A percentile compares a stretch with the other conserved stretches of the same genome.
phyloP scores from a whole-genome alignment of 2,329 filamentous ascomycete species.

The Akanthomyces lecanii region DNA sequence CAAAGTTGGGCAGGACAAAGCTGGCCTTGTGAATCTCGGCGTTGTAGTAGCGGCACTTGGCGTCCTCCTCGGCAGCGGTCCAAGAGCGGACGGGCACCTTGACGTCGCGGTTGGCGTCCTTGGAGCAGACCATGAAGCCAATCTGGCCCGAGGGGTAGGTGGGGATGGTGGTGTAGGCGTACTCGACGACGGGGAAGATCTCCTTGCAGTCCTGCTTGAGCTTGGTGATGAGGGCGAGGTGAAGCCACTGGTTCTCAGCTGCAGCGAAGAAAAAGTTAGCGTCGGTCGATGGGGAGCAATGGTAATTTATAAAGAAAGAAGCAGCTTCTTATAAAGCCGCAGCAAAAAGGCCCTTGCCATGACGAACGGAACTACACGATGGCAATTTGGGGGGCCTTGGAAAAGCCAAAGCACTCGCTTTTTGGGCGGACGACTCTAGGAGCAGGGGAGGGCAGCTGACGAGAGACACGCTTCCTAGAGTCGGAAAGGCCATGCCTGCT shows the following conservation, averaged over 20 bases:
- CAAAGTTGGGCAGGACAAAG: conserved; percentile 92
- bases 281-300: conserved; percentile 19
- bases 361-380: conserved; percentile 34
- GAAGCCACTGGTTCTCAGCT: conserved; percentile 99
- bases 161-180: conserved; percentile 98
- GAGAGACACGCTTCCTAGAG: not conserved
- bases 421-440: conserved; percentile 14
- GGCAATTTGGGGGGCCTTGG: conserved; percentile 27
- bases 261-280: conserved; percentile 19
- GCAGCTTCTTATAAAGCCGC: conserved; percentile 23
- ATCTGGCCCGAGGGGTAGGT: conserved; percentile 99
- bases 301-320: not conserved
- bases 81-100: conserved; percentile 79
- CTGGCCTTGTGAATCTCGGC: conserved; percentile 91
- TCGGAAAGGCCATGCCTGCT: not conserved
- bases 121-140: conserved; percentile 99
- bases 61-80: conserved; percentile 83
- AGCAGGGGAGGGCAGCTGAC: not conserved
- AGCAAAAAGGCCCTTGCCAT: conserved; percentile 21
- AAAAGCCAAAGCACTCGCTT: conserved; percentile 38
- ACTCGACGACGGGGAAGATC: conserved; percentile 96
- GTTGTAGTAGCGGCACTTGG: conserved; percentile 96
- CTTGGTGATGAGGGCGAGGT: conserved; percentile 86
- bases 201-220: conserved; percentile 96
- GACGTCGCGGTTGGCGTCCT: conserved; percentile 81